Conservation (phyloP, 2,329 filamentous ascomycete species). For the Coniochaeta prunicola region DNA sequence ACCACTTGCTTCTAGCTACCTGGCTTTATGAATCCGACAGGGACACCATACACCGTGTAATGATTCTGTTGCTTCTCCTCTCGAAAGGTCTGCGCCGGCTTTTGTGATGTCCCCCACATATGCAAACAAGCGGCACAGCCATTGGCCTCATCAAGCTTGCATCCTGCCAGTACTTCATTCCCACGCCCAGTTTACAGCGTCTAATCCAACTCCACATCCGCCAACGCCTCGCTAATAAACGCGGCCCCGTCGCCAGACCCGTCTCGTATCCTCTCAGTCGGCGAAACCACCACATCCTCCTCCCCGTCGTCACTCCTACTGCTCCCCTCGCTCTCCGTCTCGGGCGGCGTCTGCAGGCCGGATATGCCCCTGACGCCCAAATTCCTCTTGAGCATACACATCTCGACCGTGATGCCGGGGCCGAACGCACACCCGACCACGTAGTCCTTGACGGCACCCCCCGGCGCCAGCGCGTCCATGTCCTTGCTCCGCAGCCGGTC, state of each 20-base stretch:
- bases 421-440: constrained; percentile 65
- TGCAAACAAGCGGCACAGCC: no score
- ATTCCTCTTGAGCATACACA: constrained; percentile 55
- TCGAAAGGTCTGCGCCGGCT: background rate
- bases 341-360: constrained; percentile 43
- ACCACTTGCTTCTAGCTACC: constrained; percentile 2
- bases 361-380: constrained; percentile 19
- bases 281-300: constrained; percentile 5
- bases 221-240: constrained; percentile 23
- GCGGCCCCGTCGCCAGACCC: constrained; percentile 6
- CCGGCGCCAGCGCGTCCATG: constrained; percentile 50
- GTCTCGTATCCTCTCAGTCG: constrained; percentile 2
- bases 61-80: background rate
- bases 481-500: constrained; percentile 51
- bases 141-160: no score
- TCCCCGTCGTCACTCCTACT: constrained; percentile 32
- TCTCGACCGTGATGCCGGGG: constrained; percentile 61
- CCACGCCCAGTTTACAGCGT: no score
- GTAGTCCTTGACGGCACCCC: constrained; percentile 43
- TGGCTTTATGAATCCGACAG: background rate
- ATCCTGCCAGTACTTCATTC: no score
- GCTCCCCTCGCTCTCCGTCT: constrained; percentile 44
- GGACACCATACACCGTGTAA: background rate
- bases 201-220: constrained; percentile 22
- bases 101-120: background rate